These are phyloP conservation scores for Austroboletus novae-zelandiae DNA, from an alignment of 1,284 basidiomycete species.

Conservation along the genomic window DNA sequence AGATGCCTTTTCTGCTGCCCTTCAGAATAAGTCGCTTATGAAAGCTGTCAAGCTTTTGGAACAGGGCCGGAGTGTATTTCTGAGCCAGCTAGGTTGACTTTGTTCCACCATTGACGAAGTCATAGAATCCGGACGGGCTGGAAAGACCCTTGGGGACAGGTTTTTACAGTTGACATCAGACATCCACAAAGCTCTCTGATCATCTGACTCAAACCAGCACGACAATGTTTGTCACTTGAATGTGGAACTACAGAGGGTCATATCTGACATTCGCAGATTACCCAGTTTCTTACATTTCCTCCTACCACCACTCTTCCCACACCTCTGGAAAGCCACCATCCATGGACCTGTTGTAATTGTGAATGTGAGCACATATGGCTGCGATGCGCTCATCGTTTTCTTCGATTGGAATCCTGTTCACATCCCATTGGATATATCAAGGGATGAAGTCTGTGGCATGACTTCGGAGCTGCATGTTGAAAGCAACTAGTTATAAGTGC, in stretches of 20 bases:
- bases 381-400: no score
- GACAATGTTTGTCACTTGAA: no score
- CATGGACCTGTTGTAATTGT: background rate
- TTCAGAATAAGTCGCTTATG: no score
- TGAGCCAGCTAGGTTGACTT: no score
- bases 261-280: background rate
- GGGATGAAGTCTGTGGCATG: background rate
- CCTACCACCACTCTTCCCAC: background rate
- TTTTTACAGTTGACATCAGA: background rate
- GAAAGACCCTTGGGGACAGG: background rate
- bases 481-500: no score
- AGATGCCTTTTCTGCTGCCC: no score
- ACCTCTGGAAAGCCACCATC: background rate
- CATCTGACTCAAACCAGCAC: background rate
- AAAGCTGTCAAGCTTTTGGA: no score
- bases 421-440: background rate
- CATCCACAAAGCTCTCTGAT: background rate
- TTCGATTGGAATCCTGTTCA: no score
- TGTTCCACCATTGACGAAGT: slow-evolving; percentile 1
- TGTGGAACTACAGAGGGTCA: no score
- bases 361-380: background rate
- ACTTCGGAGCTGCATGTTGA: background rate
- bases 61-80: no score
- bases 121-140: background rate
- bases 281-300: background rate